phyloP scores from a whole-genome alignment of 257 asterid species.

The Gentiana straminea region DNA sequence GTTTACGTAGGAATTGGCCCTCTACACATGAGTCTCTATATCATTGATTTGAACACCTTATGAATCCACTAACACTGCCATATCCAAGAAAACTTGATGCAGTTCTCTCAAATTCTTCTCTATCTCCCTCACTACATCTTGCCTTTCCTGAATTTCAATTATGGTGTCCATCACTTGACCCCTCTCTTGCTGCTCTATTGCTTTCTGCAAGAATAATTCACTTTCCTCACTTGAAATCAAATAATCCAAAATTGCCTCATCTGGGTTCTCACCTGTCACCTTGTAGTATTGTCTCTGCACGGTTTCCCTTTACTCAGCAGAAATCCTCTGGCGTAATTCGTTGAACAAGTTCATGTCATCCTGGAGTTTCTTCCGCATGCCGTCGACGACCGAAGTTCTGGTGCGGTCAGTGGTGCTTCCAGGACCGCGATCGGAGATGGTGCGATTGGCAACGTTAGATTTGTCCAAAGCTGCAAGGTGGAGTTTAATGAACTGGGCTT shows the following conservation, averaged over 20 bases:
- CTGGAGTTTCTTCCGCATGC: constrained; percentile 31
- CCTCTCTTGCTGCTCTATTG: constrained; percentile 38
- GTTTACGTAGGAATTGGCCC: constrained; percentile 30
- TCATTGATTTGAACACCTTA: constrained; percentile 36
- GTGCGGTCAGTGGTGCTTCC: constrained; percentile 36
- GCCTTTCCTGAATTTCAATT: constrained; percentile 41
- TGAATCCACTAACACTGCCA: constrained; percentile 31
- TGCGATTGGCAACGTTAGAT: constrained; percentile 27
- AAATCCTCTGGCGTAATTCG: constrained; percentile 31
- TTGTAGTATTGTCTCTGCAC: constrained; percentile 32
- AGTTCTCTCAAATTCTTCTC: constrained; percentile 32
- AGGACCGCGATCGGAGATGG: constrained; percentile 34
- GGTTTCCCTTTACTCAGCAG: constrained; percentile 31
- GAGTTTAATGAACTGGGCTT: constrained; percentile 30
- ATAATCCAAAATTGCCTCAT: constrained; percentile 20
- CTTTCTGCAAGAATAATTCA: constrained; percentile 37
- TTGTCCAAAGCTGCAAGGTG: constrained; percentile 26
- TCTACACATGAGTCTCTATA: constrained; percentile 32
- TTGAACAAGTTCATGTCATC: constrained; percentile 32
- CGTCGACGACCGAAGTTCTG: constrained; percentile 32
- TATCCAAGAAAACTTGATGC: constrained; percentile 34
- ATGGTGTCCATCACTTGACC: constrained; percentile 40
- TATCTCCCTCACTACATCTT: constrained; percentile 39
- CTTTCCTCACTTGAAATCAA: constrained; percentile 31
- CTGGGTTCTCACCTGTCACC: constrained; percentile 38